Percentiles rank a stretch among this genome's conserved stretches.
Evolutionary conservation across 148 eudicot species (phyloP).

Genomic region (Vaccinium darrowii): DNA sequence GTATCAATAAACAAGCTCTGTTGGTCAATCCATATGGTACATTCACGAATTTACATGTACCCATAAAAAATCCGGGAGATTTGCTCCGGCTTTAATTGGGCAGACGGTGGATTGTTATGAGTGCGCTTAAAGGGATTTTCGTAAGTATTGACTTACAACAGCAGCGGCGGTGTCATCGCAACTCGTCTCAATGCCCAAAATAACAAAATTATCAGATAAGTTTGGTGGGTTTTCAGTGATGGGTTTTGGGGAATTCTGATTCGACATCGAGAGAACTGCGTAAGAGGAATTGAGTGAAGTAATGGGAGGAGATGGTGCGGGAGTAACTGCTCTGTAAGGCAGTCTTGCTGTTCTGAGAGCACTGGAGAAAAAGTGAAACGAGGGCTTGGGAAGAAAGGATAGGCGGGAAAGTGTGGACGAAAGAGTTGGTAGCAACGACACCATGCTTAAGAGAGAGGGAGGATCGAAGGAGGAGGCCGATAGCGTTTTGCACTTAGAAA

Average conservation of each 20-base stretch:
- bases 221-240: constrained; percentile 11
- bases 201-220: constrained; percentile 41
- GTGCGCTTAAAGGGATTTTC: background rate
- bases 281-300: constrained; percentile 24
- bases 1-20: background rate
- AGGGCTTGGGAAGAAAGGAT: constrained; percentile 27
- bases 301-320: constrained; percentile 3
- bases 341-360: constrained; percentile 16
- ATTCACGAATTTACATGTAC: too few species aligned
- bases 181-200: constrained; percentile 88
- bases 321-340: constrained; percentile 7
- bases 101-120: too few species aligned
- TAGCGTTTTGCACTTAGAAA: background rate
- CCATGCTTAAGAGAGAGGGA: background rate
- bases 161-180: constrained; percentile 93
- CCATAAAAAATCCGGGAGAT: too few species aligned
- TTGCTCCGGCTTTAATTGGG: too few species aligned
- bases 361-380: constrained; percentile 19
- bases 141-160: constrained; percentile 48
- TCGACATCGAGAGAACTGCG: constrained; percentile 22
- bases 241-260: constrained; percentile 27
- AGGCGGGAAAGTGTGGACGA: constrained; percentile 40
- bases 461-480: background rate
- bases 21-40: too few species aligned
- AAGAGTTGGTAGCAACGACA: constrained; percentile 26